Base-by-base conservation (phyloP, 1,139 yeast genomes). In the Kurtzmaniella natalensis region DNA sequence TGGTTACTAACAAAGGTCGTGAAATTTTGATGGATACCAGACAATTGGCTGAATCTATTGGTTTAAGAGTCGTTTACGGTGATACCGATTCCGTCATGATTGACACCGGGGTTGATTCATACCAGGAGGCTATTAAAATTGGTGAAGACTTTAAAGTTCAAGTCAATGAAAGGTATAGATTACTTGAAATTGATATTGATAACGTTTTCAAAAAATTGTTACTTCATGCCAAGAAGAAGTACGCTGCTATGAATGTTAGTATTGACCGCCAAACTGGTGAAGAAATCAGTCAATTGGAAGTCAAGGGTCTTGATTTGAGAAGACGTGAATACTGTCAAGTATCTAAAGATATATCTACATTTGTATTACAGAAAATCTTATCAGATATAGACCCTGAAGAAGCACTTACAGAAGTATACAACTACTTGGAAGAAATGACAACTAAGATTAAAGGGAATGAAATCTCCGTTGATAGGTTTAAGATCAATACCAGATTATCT, bases 61-160 rank as follows among this genome's bases (percentile, higher is more conserved):
- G 85, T 0, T 69, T 92, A 40, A 71, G 87, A 40, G 98, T 94
- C 34, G 87, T 94, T 14, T 94, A 94, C 52, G 99, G 99, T 69
- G 99, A 94, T 65, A 94, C 99, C 0, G 99, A 94, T 66, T 94
- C 98, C 23, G 97, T 94, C 36, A 94, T 94, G 99, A 88, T 94
- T 53, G 95, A 92, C 57, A 88, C 97, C 2, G 89, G 89, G 29
- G 82, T 78, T 29, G 76, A 72, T 37, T 71, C 64, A 27, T 83
- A 74, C 51, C 59, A 63, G 22, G 95, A 85, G 30, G 96, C 98
- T 0, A 59, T 86, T 29, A 73, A 73, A 48, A 81, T 88, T 44
- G 99, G 97, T 30, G 80, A 81, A 33, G 82, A 81, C 36, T 89
- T 94, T 63, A 92, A 92, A 57, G 57, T 70, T 33, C 73, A 79